Evolutionary conservation across 768 basidiomycete genomes (phyloP).

Genomic region (Solioccasus polychromus): DNA sequence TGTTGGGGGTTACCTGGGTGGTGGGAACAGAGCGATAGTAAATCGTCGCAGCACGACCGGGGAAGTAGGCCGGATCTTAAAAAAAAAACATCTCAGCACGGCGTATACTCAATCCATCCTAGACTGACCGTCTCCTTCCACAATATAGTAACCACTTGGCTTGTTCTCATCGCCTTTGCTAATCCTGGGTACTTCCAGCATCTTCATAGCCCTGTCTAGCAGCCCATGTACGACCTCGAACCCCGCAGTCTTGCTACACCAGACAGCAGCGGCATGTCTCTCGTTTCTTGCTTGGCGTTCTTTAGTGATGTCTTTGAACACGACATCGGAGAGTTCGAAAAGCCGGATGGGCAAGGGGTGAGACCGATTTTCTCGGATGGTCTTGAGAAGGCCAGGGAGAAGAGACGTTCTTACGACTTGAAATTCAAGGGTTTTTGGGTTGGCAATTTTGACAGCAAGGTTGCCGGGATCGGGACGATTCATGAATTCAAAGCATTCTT

Average conservation of each 20-base stretch:
- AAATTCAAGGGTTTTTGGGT: conserved; percentile 97
- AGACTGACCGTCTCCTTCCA: conserved; percentile 73
- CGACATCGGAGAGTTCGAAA: conserved; percentile 93
- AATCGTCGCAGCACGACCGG: conserved; percentile 90
- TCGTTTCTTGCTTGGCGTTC: conserved; percentile 89
- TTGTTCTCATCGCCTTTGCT: conserved; percentile 51
- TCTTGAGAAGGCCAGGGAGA: conserved; percentile 94
- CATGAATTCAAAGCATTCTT: conserved; percentile 95
- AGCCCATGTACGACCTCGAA: conserved; percentile 97
- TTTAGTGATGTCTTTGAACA: conserved; percentile 73
- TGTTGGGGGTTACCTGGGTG: conserved; percentile 31
- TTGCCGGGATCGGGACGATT: conserved; percentile 82
- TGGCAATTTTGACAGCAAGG: conserved; percentile 86
- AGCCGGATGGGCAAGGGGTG: conserved; percentile 89
- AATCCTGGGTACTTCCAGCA: conserved; percentile 88
- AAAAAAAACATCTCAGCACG: conserved; percentile 5
- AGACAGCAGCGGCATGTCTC: conserved; percentile 84
- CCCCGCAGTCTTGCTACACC: conserved; percentile 95
- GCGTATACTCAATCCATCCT: background rate
- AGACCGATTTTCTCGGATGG: conserved; percentile 92
- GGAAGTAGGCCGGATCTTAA: conserved; percentile 90
- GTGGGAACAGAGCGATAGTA: conserved; percentile 66
- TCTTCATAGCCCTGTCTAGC: conserved; percentile 92
- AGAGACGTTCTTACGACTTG: conserved; percentile 97
- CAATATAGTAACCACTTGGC: conserved; percentile 85